phyloP scores from a whole-genome alignment of 2,329 filamentous ascomycete species.

The Trichophyton verrucosum region DNA sequence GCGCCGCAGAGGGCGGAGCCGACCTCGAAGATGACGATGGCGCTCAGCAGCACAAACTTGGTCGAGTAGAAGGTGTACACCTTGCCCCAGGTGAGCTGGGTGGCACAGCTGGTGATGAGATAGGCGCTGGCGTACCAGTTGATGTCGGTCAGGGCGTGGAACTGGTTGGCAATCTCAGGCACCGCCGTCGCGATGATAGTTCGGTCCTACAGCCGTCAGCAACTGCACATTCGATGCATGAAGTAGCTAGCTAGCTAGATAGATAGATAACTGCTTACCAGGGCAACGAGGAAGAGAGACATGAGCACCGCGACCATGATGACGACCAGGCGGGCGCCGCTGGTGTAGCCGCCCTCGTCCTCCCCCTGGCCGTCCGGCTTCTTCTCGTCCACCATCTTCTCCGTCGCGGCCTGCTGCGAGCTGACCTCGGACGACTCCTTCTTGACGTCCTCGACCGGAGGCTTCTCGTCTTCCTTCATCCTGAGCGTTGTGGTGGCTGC shows the following conservation, averaged over 20 bases:
- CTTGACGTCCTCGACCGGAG: neutral
- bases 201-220: neutral
- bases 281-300: conserved; percentile 10
- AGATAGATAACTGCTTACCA: neutral
- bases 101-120: conserved; percentile 19
- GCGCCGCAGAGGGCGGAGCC: conserved; percentile 17
- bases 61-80: conserved; percentile 32
- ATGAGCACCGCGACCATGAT: conserved; percentile 8
- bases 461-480: neutral
- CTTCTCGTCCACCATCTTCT: neutral
- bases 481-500: neutral
- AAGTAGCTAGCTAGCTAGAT: neutral
- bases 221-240: conserved; percentile 9
- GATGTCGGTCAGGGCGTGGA: conserved; percentile 24
- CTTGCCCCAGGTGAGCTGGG: conserved; percentile 25
- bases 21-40: conserved; percentile 20
- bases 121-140: conserved; percentile 27
- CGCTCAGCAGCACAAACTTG: conserved; percentile 23
- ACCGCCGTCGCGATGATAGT: conserved; percentile 21
- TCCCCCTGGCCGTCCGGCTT: neutral
- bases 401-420: neutral
- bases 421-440: neutral
- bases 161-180: conserved; percentile 25
- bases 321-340: neutral
- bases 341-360: neutral